Evolutionary conservation across 306 rosid species (phyloP).

Genomic region (Senna tora): DNA sequence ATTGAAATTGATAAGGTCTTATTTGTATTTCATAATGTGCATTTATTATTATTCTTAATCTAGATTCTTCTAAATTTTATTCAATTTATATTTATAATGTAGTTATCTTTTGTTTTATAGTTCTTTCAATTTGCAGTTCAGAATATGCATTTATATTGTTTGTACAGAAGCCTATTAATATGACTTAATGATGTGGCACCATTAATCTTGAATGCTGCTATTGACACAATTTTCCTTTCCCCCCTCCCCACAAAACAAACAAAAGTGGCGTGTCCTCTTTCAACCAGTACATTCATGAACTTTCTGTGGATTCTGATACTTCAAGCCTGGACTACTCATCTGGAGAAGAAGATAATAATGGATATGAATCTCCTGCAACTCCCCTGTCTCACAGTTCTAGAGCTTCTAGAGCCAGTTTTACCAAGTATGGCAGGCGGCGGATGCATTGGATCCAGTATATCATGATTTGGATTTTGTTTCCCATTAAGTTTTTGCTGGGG

Average conservation of each 20-base stretch:
- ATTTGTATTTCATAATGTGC: not conserved
- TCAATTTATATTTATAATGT: not conserved
- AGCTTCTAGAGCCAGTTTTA: conserved; percentile 53
- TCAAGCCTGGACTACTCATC: conserved; percentile 73
- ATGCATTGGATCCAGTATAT: conserved; percentile 58
- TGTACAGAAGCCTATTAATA: not conserved
- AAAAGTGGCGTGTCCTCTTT: conserved; percentile 90
- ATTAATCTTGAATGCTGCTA: conserved; percentile 3
- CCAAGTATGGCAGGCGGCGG: conserved; percentile 46
- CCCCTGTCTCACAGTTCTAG: conserved; percentile 74
- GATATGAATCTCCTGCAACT: conserved; percentile 55
- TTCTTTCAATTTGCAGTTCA: not conserved
- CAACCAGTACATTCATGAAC: conserved; percentile 85
- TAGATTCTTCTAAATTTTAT: not conserved
- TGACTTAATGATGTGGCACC: conserved; percentile 2
- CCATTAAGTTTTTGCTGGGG: conserved; percentile 61
- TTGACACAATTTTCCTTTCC: conserved; percentile 37
- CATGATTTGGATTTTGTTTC: conserved; percentile 63
- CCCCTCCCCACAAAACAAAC: conserved; percentile 42
- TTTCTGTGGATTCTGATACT: conserved; percentile 89
- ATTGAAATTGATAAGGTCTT: not conserved
- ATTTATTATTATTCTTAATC: not conserved
- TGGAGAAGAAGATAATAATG: conserved; percentile 72
- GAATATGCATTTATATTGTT: conserved; percentile 14
- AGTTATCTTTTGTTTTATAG: not conserved